Evolutionary conservation across 1,139 yeast species (phyloP), one percentile per base, ranked within the genome.

Genomic region (Pichia sp.): DNA sequence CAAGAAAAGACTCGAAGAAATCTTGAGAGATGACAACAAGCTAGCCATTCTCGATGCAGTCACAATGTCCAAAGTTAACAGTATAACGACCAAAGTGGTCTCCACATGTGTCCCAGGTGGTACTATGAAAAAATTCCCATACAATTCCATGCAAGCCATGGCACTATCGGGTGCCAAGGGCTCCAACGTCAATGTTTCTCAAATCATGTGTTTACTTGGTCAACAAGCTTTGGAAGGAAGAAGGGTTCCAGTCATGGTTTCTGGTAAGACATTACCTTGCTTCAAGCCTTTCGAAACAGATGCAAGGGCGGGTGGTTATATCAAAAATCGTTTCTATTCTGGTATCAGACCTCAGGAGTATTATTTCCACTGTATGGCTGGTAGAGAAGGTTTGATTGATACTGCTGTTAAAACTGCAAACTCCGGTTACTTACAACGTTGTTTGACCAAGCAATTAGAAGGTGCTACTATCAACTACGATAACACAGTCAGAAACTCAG

Each of bases 291-390:
- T 83, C 66, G 99, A 95, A 67, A 93, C 99, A 26, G 93, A 89
- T 69, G 96, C 98, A 6, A 81, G 95, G 69, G 98, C 99, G 34
- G 99, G 99, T 77, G 99, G 99, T 53, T 95, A 90, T 68, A 89
- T 95, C 67, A 88, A 93, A 68, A 95, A 96, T 58, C 87, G 99
- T 65, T 95, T 95, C 83, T 93, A 90, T 71, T 89, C 98, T 40
- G 99, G 99, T 71, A 87, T 95, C 61, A 83, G 89, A 69, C 99
- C 99, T n/a, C 99, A 95, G 73, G 99, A 95, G 70, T 95, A 95
- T 71, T 95, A 91, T 68, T 95, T 95, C 93, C 99, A 95, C 75
- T 93, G 99, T 78, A 95, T 95, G 99, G 99, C 99, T 54, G 99
- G 99, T 71, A 86, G 99, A 77, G 99, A 95, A 79, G 99, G 99